These are phyloP conservation scores for Tephrocybe sp. DNA, from an alignment of 768 basidiomycete species.

Conservation along the genomic window DNA sequence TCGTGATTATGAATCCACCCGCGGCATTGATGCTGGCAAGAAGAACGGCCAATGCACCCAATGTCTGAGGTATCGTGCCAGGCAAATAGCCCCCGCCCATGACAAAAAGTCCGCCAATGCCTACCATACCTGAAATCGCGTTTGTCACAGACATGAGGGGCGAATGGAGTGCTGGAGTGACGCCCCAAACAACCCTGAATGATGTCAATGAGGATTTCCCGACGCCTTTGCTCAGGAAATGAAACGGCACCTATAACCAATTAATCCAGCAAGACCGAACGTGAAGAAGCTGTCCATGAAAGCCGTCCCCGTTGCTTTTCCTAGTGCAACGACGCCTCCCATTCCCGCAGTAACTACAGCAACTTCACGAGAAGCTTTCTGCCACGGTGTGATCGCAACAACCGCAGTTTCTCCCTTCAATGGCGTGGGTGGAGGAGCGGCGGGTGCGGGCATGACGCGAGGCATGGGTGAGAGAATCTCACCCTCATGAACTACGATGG, in stretches of 20 bases:
- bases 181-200: conserved; percentile 81
- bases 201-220: neutral
- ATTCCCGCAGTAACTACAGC: conserved; percentile 74
- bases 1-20: conserved; percentile 87
- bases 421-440: conserved; percentile 49
- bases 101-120: conserved; percentile 74
- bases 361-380: conserved; percentile 77
- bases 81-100: conserved; percentile 90
- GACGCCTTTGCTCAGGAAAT: neutral
- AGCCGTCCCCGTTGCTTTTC: conserved; percentile 74
- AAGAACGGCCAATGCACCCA: conserved; percentile 84
- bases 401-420: conserved; percentile 44
- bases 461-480: conserved; percentile 65
- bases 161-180: conserved; percentile 84
- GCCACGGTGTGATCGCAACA: conserved; percentile 81
- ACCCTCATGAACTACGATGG: conserved; percentile 73
- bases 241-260: conserved; percentile 56
- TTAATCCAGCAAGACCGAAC: conserved; percentile 82
- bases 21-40: conserved; percentile 87
- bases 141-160: conserved; percentile 92
- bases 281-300: conserved; percentile 92
- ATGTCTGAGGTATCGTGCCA: conserved; percentile 73
- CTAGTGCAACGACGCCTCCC: conserved; percentile 69
- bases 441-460: conserved; percentile 64
- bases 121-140: conserved; percentile 72